Base-by-base conservation (phyloP, 2,329 filamentous ascomycete genomes). In the Penicillium corylophilum region DNA sequence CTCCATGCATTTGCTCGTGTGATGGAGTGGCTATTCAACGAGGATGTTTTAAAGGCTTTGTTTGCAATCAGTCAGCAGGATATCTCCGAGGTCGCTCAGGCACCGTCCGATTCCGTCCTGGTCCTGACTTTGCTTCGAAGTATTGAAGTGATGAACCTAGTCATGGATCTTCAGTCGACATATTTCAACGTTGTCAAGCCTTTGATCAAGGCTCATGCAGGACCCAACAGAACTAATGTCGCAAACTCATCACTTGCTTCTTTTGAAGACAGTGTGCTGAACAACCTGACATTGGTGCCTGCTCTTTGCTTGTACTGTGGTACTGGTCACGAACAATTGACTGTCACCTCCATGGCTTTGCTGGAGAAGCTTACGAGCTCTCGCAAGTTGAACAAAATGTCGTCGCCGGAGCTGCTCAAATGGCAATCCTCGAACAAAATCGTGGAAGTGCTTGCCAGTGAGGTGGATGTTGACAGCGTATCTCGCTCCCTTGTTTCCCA, bases 1-100 rank as follows among this genome's bases (percentile, higher is more conserved):
- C 81, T 96, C 47, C 95, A 99, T 73, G 93, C 95, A 0, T 99
- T 97, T 65, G 86, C 89, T 3, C 85, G 95, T 53, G 87, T 95
- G 15, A 96, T 97, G 89, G 94, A 99, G 67, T 97, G 94, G 91
- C 83, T 99, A 73, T 96, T 95, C 72, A 96, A 95, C 67, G 90
- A 95, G 64, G 90, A 88, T 58, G 89, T 96, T 20, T 84, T 95
- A 63, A 83, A 82, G 58, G 83, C 87, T 13, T 74, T 99, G 2
- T 93, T 96, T 70, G 80, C 83, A 50, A 83, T 88, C 10, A 83
- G 94, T 26, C 88, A 93, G 60, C 87, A 95, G 67, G 84, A 93
- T 60, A 75, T 87, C 15, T 77, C 81, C 7, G 85, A 89, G 52
- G 82, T 96, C 36, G 84, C 88, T 55, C 85, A 83, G 61, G 83